Base-by-base conservation (phyloP, 2,329 filamentous ascomycete species). In the Orbilia blumenaviensis region DNA sequence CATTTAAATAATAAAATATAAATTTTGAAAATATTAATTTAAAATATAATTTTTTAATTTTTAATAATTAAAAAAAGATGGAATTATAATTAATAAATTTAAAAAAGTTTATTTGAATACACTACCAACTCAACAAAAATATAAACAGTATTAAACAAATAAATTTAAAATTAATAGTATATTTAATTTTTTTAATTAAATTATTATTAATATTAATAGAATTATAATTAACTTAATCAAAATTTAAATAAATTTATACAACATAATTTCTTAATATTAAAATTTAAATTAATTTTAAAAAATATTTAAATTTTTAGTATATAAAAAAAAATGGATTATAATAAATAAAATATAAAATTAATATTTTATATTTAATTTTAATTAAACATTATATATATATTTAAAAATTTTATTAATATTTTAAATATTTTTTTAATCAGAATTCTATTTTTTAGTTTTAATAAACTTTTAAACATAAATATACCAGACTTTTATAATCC, bases 11-110 rank as follows among this genome's bases (percentile, higher is more conserved):
- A 48, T 48, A 25, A 21, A 46, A 48, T n/a, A 48, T 21, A 48
- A 48, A 48, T 48, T 27, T 48, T 21, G n/a, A 27, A 48, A 48
- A 48, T 27, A 48, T 48, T 48, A 48, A 48, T 48, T 48, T 48
- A 48, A 27, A 48, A 48, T 48, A 27, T 23, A n/a, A 48, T 48
- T 48, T 48, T 21, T 48, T 2, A 48, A 48, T 48, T 7, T 48
- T 27, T 2, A 48, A 48, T 27, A 48, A 48, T 48, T 48, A 48
- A n/a, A 14, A 48, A 25, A 48, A 48, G 10, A 48, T 14, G 10
- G 10, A 48, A 27, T 27, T 14, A 48, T 14, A n/a, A 48, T 48
- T 27, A n/a, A 48, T 27, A n/a, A n/a, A 27, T 48, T 48, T 48
- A 48, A 48, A 48, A 2, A 48, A n/a, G 8, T 48, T 14, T 48